Evolutionary conservation across 2,329 filamentous ascomycete genomes (phyloP).

Genomic region (Domatiomyces globalis): DNA sequence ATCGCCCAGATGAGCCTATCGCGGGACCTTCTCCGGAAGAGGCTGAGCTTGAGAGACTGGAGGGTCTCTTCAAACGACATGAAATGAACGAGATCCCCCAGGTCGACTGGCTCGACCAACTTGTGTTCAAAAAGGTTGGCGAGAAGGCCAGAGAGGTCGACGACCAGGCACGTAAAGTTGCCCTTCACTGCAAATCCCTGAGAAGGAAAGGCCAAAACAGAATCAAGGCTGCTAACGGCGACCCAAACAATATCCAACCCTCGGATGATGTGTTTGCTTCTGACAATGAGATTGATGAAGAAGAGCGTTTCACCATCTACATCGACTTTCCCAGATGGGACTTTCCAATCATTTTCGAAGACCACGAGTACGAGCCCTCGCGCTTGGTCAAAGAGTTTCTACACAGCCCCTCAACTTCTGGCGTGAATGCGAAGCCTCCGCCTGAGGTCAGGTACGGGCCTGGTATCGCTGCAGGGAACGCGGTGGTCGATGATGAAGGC

Average conservation of each 20-base stretch:
- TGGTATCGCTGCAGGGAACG: conserved; percentile 59
- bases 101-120: conserved; percentile 87
- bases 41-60: conserved; percentile 76
- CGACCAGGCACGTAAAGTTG: conserved; percentile 47
- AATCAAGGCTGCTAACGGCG: conserved; percentile 19
- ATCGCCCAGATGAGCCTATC: conserved; percentile 33
- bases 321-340: conserved; percentile 90
- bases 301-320: conserved; percentile 65
- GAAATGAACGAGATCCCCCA: conserved; percentile 93
- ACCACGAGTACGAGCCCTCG: conserved; percentile 79
- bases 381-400: conserved; percentile 64
- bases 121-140: conserved; percentile 83
- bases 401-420: conserved; percentile 48
- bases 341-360: conserved; percentile 86
- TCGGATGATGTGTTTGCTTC: conserved; percentile 22
- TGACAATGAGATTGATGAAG: conserved; percentile 33
- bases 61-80: conserved; percentile 87
- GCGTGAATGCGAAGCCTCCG: conserved; percentile 60
- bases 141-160: conserved; percentile 55
- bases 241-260: conserved; percentile 27
- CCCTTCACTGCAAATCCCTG: conserved; percentile 24
- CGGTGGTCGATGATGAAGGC: conserved; percentile 32
- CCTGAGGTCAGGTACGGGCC: conserved; percentile 84
- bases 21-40: conserved; percentile 51
- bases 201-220: conserved; percentile 17